Percentiles rank a stretch among this genome's conserved stretches.
Evolutionary conservation across 805 yeast species (phyloP).

Genomic region (Dipodascopsis tothii): DNA sequence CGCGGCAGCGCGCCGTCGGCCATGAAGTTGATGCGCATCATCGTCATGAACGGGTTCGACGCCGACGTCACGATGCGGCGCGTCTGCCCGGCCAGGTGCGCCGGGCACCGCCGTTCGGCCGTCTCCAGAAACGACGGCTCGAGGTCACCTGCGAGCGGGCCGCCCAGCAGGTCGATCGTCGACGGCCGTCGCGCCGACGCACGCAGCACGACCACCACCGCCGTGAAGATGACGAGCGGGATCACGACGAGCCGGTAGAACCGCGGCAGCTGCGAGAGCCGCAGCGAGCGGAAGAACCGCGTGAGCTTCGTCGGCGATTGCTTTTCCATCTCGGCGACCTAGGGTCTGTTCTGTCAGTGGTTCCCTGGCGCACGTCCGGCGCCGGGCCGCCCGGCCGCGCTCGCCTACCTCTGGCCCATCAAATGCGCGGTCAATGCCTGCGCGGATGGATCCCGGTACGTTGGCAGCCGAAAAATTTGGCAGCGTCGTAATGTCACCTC

Average conservation of each 20-base stretch:
- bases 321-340: background rate
- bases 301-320: background rate
- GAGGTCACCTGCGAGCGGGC: constrained; percentile 17
- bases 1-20: constrained; percentile 3
- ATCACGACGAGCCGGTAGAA: constrained; percentile 3
- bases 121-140: constrained; percentile 19
- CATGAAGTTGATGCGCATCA: constrained; percentile 20
- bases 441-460: no score
- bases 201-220: constrained; percentile 5
- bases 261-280: constrained; percentile 12
- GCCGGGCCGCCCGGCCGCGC: no score
- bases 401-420: no score
- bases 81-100: constrained; percentile 4
- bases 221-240: background rate
- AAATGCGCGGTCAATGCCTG: no score
- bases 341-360: no score
- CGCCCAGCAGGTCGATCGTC: background rate
- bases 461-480: no score
- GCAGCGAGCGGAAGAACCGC: background rate
- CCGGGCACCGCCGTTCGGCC: constrained; percentile 13
- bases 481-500: no score
- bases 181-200: background rate
- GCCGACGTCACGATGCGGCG: constrained; percentile 13
- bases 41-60: constrained; percentile 19
- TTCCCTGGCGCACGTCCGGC: no score